Conservation (phyloP, 2,329 filamentous ascomycete genomes). For the Cytospora leucostoma region DNA sequence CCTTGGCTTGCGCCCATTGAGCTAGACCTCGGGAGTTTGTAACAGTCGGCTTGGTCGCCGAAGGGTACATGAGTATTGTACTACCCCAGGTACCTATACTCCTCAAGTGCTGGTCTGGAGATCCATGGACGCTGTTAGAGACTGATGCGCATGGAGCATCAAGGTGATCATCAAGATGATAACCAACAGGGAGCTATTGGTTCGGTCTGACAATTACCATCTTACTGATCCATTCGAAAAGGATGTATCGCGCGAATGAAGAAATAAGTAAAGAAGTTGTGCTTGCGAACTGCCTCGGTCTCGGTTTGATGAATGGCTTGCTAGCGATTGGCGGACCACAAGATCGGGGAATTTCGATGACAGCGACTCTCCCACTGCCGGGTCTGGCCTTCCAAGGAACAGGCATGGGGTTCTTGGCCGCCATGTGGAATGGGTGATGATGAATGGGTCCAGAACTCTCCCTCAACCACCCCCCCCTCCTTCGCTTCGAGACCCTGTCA, state of each 20-base stretch:
- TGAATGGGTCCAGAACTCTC: slow-evolving; percentile 22
- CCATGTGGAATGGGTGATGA: slow-evolving; percentile 22
- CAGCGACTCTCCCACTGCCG: slow-evolving; percentile 22
- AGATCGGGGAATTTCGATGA: slow-evolving; percentile 25
- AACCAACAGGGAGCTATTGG: background rate
- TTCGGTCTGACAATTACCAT: background rate
- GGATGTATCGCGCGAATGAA: background rate
- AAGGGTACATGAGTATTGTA: slow-evolving; percentile 4
- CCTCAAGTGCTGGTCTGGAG: slow-evolving; percentile 1
- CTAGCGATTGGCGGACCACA: slow-evolving; percentile 27
- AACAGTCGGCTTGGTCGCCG: slow-evolving; percentile 18
- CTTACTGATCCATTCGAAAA: slow-evolving; percentile 2
- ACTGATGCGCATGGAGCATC: slow-evolving; percentile 10
- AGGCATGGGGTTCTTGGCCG: slow-evolving; percentile 23
- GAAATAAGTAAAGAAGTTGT: background rate
- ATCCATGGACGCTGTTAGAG: slow-evolving; percentile 4
- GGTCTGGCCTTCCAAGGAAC: slow-evolving; percentile 21
- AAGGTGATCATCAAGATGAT: background rate
- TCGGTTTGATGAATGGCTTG: slow-evolving; percentile 17
- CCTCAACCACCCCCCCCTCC: background rate
- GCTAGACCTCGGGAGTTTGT: background rate
- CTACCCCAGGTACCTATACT: background rate
- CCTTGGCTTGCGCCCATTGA: slow-evolving; percentile 14
- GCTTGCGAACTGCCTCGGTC: slow-evolving; percentile 6
- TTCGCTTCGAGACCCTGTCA: slow-evolving; percentile 11